Conservation (phyloP, 495 filamentous ascomycete species). For the Hypomontagnella monticulosa region DNA sequence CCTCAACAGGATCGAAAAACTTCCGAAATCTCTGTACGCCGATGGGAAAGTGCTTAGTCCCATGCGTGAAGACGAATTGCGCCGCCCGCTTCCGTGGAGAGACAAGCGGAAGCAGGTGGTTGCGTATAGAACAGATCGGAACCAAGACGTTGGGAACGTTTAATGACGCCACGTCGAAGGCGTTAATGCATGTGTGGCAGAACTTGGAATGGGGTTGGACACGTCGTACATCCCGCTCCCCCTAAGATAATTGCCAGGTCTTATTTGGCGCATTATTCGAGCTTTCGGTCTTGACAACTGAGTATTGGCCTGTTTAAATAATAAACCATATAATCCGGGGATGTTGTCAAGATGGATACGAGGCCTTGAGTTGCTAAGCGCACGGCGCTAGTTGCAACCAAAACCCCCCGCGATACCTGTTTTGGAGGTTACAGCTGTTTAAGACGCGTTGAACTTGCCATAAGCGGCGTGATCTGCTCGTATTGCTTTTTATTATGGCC, state of each 20-base stretch:
- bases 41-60: not conserved
- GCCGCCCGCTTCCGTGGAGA: slow-evolving; percentile 15
- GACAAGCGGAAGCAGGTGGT: slow-evolving; percentile 5
- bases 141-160: slow-evolving; percentile 17
- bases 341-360: too few species aligned
- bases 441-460: slow-evolving; percentile 5
- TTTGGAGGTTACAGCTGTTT: not conserved
- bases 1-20: slow-evolving; percentile 6
- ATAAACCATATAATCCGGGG: too few species aligned
- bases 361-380: too few species aligned
- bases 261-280: too few species aligned
- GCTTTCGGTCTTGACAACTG: too few species aligned
- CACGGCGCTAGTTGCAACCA: too few species aligned
- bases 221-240: not conserved
- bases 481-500: not conserved
- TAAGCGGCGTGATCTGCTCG: slow-evolving; percentile 6
- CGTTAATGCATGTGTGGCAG: not conserved
- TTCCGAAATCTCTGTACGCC: slow-evolving; percentile 21
- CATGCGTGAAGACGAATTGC: not conserved
- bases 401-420: too few species aligned
- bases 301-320: too few species aligned
- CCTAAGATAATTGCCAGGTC: not conserved
- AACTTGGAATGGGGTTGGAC: not conserved
- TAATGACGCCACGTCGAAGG: not conserved
- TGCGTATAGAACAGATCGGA: slow-evolving; percentile 7